Conservation (phyloP, 2,329 filamentous ascomycete species). For the Fusarium vanettenii region DNA sequence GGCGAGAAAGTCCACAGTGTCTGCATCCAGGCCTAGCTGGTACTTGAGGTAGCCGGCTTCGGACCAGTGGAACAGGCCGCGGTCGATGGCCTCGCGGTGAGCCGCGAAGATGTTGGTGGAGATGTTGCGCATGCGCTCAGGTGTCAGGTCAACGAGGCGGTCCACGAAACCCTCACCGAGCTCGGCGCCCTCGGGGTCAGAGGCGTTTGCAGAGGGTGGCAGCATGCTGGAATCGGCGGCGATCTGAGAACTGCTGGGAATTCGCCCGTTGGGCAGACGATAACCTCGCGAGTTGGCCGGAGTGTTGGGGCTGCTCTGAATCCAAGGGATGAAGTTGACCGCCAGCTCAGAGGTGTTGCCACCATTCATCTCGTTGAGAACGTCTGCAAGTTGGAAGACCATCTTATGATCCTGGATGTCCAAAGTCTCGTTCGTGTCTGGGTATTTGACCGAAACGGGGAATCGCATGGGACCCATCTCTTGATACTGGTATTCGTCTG, state of each 20-base stretch:
- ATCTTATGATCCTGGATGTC: conserved; percentile 73
- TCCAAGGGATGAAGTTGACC: conserved; percentile 73
- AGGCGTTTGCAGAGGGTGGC: neutral
- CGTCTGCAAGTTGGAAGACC: conserved; percentile 72
- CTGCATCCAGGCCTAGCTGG: conserved; percentile 57
- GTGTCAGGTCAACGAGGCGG: neutral
- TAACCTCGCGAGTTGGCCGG: conserved; percentile 30
- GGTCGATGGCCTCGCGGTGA: conserved; percentile 39
- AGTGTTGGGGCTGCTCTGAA: conserved; percentile 56
- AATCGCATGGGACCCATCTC: conserved; percentile 76
- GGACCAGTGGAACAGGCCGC: conserved; percentile 62
- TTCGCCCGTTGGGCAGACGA: conserved; percentile 40
- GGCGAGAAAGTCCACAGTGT: conserved; percentile 48
- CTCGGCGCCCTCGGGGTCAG: conserved; percentile 10
- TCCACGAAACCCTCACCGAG: neutral
- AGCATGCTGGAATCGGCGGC: neutral
- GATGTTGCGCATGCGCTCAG: conserved; percentile 26
- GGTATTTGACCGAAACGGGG: conserved; percentile 63
- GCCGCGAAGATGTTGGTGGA: conserved; percentile 58
- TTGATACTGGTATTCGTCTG: conserved; percentile 61
- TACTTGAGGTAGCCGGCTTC: conserved; percentile 61
- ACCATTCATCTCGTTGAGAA: conserved; percentile 70
- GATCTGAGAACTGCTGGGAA: conserved; percentile 34
- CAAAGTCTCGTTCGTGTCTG: conserved; percentile 62
- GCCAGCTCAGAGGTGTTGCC: conserved; percentile 54